Conservation (phyloP, 2,329 filamentous ascomycete genomes). For the Orbilia brochopaga region DNA sequence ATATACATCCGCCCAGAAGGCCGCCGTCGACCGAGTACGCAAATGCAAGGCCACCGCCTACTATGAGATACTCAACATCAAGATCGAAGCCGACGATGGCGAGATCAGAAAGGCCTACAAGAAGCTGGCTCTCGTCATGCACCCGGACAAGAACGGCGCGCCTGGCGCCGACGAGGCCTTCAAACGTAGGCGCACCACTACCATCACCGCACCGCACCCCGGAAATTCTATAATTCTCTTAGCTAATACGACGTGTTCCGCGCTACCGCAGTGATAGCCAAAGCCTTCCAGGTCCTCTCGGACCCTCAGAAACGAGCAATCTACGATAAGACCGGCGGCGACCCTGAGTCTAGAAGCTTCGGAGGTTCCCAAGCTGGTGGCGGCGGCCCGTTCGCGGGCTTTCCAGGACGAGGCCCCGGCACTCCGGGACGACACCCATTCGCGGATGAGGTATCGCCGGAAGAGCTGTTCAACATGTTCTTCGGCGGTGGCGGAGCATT, state of each 20-base stretch:
- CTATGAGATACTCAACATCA: conserved; percentile 88
- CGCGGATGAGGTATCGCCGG: conserved; percentile 90
- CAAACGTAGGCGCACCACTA: conserved; percentile 66
- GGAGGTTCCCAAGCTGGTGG: conserved; percentile 59
- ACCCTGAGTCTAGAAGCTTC: conserved; percentile 87
- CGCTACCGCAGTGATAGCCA: conserved; percentile 70
- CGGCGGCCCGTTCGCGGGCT: conserved; percentile 70
- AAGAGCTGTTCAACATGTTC: conserved; percentile 96
- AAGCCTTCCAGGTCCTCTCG: conserved; percentile 89
- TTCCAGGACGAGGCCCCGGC: conserved; percentile 62
- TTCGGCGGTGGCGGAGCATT: conserved; percentile 74
- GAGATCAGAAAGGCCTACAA: conserved; percentile 99
- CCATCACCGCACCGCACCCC: not conserved
- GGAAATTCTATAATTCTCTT: conserved; percentile 12
- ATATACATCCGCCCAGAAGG: conserved; percentile 88
- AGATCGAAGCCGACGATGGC: conserved; percentile 71
- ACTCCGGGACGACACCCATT: conserved; percentile 62
- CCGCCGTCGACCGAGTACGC: conserved; percentile 86
- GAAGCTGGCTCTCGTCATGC: conserved; percentile 89
- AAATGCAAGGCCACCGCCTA: conserved; percentile 84
- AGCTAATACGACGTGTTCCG: conserved; percentile 4
- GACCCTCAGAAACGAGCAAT: conserved; percentile 91
- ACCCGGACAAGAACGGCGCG: conserved; percentile 98
- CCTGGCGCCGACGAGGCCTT: conserved; percentile 96
- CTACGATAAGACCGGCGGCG: conserved; percentile 86